These are phyloP conservation scores for Sorghum bicolor DNA, from an alignment of 176 grass and related monocot species.

Conservation along the genomic window Sorghum_bicolor_NCBIv3 NC_012870.2:66646001-66646500, in stretches of 20 bases:
- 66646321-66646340: neutral
- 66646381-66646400: too few species aligned
- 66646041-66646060: slow-evolving; percentile 86
- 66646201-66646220: slow-evolving; percentile 10
- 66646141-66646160: slow-evolving; percentile 15
- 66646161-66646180: neutral
- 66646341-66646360: neutral
- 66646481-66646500: neutral
- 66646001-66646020: slow-evolving; percentile 98
- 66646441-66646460: neutral
- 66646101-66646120: slow-evolving; percentile 1
- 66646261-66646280: neutral
- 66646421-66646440: neutral
- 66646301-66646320: neutral
- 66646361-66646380: too few species aligned
- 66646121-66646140: neutral
- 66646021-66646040: slow-evolving; percentile 88
- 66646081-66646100: slow-evolving; percentile 68
- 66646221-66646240: neutral
- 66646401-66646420: too few species aligned
- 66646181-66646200: neutral
- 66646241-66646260: neutral
- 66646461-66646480: neutral
- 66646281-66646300: neutral
- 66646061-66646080: slow-evolving; percentile 81